Base-by-base conservation (phyloP, 139 green algal genomes). In the Chlorella sorokiniana region DNA sequence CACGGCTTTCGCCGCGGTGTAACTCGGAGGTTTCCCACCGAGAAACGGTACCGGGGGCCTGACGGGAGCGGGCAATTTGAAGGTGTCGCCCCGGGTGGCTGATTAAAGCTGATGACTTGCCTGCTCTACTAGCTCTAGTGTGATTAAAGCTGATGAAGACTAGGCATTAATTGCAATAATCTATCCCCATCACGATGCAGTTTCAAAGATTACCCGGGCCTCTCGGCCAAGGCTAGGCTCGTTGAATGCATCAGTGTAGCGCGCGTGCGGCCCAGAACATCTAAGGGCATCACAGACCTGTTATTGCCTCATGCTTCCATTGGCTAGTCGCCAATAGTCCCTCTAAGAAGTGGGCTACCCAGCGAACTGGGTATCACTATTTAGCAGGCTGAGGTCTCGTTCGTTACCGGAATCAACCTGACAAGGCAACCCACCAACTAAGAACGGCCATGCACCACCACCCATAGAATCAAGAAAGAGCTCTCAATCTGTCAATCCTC, bases 231-330 rank as follows among this genome's bases (percentile, higher is more conserved):
- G 94, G 93, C 91, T 94, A 94, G 91, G 91, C 94, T 97, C 93
- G 94, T 95, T 97, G 94, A 92, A 92, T 93, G 91, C 91, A 92
- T 97, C 95, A 98, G 94, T 98, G 95, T 98, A 98, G 94, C 94
- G 95, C 94, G 95, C 95, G 94, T 98, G 95, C 95, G 94, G 93
- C 94, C 94, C 94, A 97, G 95, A 98, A 97, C 94, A 98, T 97
- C 94, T 97, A 98, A 98, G 95, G 95, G 95, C 95, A 98, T 98
- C 95, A 98, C 95, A 98, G 94, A 98, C 95, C 94, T 98, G 94
- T 98, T 98, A 96, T 97, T 94, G 94, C 94, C 94, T 98, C 94
- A 98, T 93, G 96, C 93, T 97, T 98, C 93, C 94, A 94, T 94
- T 91, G 93, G 91, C 89, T 97, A 96, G 90, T 95, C 93, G 90